Percentiles rank a stretch among this genome's conserved stretches.
Evolutionary conservation across 1,139 yeast genomes (phyloP).

Genomic region (Neolecta irregularis): DNA sequence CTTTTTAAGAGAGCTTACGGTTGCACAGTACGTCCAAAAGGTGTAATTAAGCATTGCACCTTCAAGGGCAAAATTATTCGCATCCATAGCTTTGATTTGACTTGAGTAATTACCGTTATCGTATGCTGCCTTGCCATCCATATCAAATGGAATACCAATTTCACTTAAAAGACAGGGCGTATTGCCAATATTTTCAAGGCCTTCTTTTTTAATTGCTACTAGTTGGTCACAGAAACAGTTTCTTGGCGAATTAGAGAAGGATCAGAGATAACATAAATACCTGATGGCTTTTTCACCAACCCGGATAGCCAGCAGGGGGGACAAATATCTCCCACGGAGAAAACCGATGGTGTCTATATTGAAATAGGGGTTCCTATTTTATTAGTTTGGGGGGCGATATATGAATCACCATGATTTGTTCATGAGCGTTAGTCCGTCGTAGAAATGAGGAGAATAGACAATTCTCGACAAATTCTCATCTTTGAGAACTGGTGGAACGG

Average conservation of each 20-base stretch:
- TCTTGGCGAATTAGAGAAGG: conserved; percentile 31
- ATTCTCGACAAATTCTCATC: conserved; percentile 52
- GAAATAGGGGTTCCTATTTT: conserved; percentile 19
- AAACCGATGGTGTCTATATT: conserved; percentile 85
- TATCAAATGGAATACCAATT: conserved; percentile 94
- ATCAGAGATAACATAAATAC: too few relatives aligned
- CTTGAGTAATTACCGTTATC: conserved; percentile 46
- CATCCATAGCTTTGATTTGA: conserved; percentile 75
- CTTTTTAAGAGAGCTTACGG: conserved; percentile 3
- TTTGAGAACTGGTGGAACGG: conserved; percentile 55
- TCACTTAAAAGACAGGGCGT: conserved; percentile 57
- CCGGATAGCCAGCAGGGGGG: conserved; percentile 63
- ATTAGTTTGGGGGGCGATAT: background rate
- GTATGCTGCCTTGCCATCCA: conserved; percentile 66
- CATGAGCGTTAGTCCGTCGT: conserved; percentile 87
- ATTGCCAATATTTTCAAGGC: conserved; percentile 25
- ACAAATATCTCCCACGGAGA: conserved; percentile 59
- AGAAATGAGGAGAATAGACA: conserved; percentile 73
- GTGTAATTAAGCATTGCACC: conserved; percentile 56
- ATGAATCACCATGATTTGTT: conserved; percentile 52
- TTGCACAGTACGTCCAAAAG: conserved; percentile 70
- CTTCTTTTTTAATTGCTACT: conserved; percentile 46
- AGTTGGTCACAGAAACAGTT: conserved; percentile 57
- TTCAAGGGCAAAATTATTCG: conserved; percentile 63
- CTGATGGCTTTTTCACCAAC: conserved; percentile 45